Percentiles rank a stretch among this genome's conserved stretches.
These are phyloP conservation scores for Spathaspora sp. DNA, from an alignment of 805 yeast genomes.

Conservation along the genomic window DNA sequence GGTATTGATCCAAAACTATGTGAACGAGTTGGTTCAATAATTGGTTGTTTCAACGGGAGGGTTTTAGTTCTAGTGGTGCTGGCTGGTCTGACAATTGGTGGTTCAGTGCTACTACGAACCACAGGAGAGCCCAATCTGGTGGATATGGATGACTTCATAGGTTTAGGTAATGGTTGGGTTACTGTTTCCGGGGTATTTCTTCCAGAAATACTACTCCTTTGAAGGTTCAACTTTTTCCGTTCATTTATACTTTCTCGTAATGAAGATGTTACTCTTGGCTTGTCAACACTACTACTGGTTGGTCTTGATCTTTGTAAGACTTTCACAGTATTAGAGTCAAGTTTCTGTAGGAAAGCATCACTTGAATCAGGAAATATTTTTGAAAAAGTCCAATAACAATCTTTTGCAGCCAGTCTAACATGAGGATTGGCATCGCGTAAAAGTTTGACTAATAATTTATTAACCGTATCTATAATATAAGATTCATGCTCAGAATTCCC, in stretches of 20 bases:
- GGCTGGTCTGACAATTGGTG: neutral
- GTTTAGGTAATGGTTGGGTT: neutral
- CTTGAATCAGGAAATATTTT: conserved; percentile 52
- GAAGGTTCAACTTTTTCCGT: conserved; percentile 30
- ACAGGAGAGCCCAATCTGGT: neutral
- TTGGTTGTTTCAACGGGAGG: neutral
- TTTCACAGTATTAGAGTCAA: conserved; percentile 47
- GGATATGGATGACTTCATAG: neutral
- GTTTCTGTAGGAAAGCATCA: conserved; percentile 30
- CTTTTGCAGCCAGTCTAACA: conserved; percentile 73
- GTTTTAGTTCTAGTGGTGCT: neutral
- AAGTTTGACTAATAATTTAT: conserved; percentile 53
- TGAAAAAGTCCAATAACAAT: conserved; percentile 68
- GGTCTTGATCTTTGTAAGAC: conserved; percentile 57
- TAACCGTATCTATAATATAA: conserved; percentile 38
- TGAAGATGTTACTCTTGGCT: conserved; percentile 27
- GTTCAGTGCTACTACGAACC: neutral
- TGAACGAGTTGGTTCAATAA: neutral
- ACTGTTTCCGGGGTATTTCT: conserved; percentile 10
- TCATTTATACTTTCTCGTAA: conserved; percentile 46
- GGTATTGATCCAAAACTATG: neutral
- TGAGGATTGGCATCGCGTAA: conserved; percentile 75
- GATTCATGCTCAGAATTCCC: conserved; percentile 29
- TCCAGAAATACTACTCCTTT: neutral
- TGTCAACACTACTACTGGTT: conserved; percentile 27